These are phyloP conservation scores for Gracilaria gracilis DNA, from an alignment of 23 red algal genomes.

Conservation along the genomic window DNA sequence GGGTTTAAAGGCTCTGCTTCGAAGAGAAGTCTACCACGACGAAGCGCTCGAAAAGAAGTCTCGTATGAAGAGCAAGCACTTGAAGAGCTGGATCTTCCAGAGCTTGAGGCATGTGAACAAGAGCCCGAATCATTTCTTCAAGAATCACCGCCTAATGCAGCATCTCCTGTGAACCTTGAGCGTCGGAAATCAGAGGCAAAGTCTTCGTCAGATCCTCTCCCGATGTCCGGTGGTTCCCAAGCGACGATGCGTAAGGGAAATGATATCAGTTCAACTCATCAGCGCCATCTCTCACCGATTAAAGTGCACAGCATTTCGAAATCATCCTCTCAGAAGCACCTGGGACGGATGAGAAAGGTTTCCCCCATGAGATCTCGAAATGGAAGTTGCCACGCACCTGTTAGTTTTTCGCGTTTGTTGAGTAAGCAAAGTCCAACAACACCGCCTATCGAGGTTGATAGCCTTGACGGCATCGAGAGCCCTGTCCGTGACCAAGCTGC, in stretches of 20 bases:
- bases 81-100: neutral
- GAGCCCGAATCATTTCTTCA: neutral
- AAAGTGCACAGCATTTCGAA: neutral
- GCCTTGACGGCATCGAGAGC: neutral
- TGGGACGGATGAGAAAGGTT: neutral
- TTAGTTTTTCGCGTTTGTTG: neutral
- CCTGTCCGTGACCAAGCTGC: neutral
- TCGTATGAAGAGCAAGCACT: conserved; percentile 9
- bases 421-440: neutral
- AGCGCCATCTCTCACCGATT: neutral
- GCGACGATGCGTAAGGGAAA: neutral
- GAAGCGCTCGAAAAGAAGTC: neutral
- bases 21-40: neutral
- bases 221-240: neutral
- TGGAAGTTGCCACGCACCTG: neutral
- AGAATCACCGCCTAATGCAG: neutral
- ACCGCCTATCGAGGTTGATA: neutral
- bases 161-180: neutral
- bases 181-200: neutral
- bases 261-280: neutral
- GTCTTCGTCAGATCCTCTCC: neutral
- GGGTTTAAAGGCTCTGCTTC: too few species aligned
- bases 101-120: neutral
- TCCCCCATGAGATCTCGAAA: neutral
- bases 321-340: neutral